Evolutionary conservation across 2,329 filamentous ascomycete genomes (phyloP).

Genomic region (Calonectria montana): DNA sequence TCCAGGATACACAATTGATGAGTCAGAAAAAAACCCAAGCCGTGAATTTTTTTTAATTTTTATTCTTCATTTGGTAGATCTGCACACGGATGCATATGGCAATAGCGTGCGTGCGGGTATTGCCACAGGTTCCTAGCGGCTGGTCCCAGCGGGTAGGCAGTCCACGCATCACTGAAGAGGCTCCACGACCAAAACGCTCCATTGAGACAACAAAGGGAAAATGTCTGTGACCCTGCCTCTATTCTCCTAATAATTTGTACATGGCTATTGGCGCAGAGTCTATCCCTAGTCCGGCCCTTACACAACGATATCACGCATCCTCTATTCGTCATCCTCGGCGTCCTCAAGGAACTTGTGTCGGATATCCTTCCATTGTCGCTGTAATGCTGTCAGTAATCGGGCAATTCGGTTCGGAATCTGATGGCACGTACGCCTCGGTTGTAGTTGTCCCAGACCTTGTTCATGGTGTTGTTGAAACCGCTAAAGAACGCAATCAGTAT

Average conservation of each 20-base stretch:
- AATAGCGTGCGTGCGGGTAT: background rate
- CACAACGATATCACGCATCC: conserved; percentile 27
- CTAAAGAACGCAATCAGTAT: conserved; percentile 62
- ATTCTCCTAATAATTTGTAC: conserved; percentile 48
- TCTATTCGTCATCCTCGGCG: conserved; percentile 58
- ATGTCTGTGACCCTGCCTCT: conserved; percentile 41
- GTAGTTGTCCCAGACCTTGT: conserved; percentile 88
- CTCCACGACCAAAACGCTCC: background rate
- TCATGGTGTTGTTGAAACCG: conserved; percentile 83
- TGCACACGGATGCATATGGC: background rate
- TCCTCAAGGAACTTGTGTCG: conserved; percentile 85
- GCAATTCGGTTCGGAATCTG: background rate
- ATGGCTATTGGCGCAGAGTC: conserved; percentile 46
- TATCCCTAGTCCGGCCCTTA: conserved; percentile 33
- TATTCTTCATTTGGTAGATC: background rate
- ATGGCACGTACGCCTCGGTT: conserved; percentile 85
- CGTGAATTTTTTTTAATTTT: background rate
- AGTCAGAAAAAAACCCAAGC: conserved; percentile 8
- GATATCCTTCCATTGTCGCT: conserved; percentile 99
- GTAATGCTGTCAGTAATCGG: conserved; percentile 41
- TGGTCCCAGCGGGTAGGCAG: conserved; percentile 5
- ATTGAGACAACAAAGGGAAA: conserved; percentile 27
- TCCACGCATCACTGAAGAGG: conserved; percentile 18
- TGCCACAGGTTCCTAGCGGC: background rate
- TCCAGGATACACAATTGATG: background rate